Base-by-base conservation (phyloP, 176 grass and related monocot species). In the Elymus sibiricus region DNA sequence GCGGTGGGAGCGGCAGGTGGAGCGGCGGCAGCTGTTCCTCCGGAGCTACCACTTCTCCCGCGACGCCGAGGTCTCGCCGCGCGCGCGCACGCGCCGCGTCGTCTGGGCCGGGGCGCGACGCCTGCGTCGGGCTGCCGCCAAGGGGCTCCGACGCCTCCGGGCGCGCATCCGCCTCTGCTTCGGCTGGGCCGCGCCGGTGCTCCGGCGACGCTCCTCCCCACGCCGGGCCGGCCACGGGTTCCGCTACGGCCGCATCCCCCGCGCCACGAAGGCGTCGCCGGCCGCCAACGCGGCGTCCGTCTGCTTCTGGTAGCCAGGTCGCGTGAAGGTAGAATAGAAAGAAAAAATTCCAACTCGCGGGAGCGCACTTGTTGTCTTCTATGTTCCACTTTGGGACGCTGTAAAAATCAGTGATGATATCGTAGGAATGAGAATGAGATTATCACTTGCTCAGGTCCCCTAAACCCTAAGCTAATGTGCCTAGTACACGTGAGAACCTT, bases 21-120 rank as follows among this genome's bases (percentile, higher is more conserved):
- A 95, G 91, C 89, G 93, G 10, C 91, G 95, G 2, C 93, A 94
- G 86, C 86, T 95, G 10, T 98, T 95, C 87, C 87, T 98, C 40
- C 92, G 94, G 37, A 95, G 93, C 81, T 98, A 98, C 88, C 93
- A 89, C 70, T 98, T 98, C 91, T 95, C 91, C 78, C 79, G 91
- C 71, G 67, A 93, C 76, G 65, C 86, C 81, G 63, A 70, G 27
- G 28, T 47, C 59, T 16, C 76, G n/a, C 47, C 86, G 22, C 78
- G 87, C 5, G 74, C 84, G 77, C 86, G 85, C 39, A 87, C 88
- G 51, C 81, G 90, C 19, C 88, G 94, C 67, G 85, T 97, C 76
- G 90, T 97, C 64, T 97, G 89, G 90, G 56, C 29, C 21, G 83
- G 95, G 32, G 74, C 94, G 15, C 74, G 90, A 5, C 82, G 63